Percentiles rank a stretch among this genome's conserved stretches.
Evolutionary conservation across 129 eudicot species (phyloP).

Genomic region (Flaveria ramosissima): DNA sequence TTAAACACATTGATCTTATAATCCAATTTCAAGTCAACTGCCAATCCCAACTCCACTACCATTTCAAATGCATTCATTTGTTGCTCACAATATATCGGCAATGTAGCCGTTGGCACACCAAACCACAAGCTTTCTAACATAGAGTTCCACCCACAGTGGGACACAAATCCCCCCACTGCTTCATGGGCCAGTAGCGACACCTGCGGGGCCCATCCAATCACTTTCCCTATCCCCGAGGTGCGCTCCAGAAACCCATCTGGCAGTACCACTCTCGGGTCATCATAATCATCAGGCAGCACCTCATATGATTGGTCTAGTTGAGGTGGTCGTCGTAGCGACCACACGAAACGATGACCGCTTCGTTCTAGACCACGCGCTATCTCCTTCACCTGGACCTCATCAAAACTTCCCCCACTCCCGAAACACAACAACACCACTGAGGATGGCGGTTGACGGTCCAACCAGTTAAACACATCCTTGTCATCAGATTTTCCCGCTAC

Average conservation of each 20-base stretch:
- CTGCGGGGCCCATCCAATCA: constrained; percentile 65
- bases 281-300: constrained; percentile 26
- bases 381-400: constrained; percentile 46
- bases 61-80: constrained; percentile 35
- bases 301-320: background rate
- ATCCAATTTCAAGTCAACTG: constrained; percentile 38
- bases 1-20: constrained; percentile 32
- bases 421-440: constrained; percentile 61
- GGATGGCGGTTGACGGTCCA: constrained; percentile 36
- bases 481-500: background rate
- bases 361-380: constrained; percentile 46
- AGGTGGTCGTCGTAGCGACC: constrained; percentile 44
- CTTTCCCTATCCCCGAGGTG: constrained; percentile 44
- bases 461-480: constrained; percentile 29
- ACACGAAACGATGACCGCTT: constrained; percentile 40
- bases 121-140: constrained; percentile 47
- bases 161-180: constrained; percentile 54
- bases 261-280: constrained; percentile 25
- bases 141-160: constrained; percentile 67
- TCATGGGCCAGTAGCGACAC: constrained; percentile 43
- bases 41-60: constrained; percentile 34
- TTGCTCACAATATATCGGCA: constrained; percentile 46
- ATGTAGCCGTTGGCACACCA: constrained; percentile 50
- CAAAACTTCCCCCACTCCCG: constrained; percentile 51
- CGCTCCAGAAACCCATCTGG: constrained; percentile 50